Evolutionary conservation across 2,329 filamentous ascomycete species (phyloP), one percentile per base, ranked within the genome.

Genomic region (Aspergillus thermomutatus): DNA sequence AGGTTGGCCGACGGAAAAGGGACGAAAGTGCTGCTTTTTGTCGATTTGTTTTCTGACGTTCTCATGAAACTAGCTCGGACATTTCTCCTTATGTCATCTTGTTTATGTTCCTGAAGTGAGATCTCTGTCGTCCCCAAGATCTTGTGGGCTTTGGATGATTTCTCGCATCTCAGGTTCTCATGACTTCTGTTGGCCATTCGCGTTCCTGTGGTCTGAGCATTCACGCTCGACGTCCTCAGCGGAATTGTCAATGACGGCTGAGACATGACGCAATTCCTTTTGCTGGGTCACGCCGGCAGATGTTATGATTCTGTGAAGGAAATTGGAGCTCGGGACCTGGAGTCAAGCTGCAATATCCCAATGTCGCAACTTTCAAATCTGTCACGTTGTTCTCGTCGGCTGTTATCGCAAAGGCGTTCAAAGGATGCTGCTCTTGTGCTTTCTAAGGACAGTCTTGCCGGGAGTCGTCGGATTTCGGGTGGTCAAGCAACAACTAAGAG

Each of bases 11-110:
- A 60, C 10, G 69, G 68, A 27, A 71, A 71, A 4, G 66, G 59
- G n/a, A 60, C 60, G n/a, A 71, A 67, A 40, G 60, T 60, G 25
- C 41, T 57, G 19, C 56, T 57, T 46, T 67, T 65, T 47, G 60
- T 62, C 21, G 65, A 64, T 55, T 71, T 71, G 37, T 69, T 73
- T 43, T 75, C 70, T n/a, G 75, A 71, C 19, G 76, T 72, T 56
- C 70, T 75, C 61, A 77, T 72, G 47, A 71, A 71, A 62, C 73
- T 77, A n/a, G 75, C 72, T 49, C 70, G 71, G 25, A 61, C 60
- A 31, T 60, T 59, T 28, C 68, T 61, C 54, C 64, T 63, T 41
- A 62, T 60, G 25, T 67, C 64, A 10, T 68, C 64, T 48, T 62
- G 63, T 41, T 56, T 57, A 14, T 53, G 56, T 43, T 66, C 61